A percentile compares a stretch with the other conserved stretches of the same genome.
These are phyloP conservation scores for Dichotomocladium elegans DNA, from an alignment of 371 early-diverging fungal genomes.

Conservation along the genomic window DNA sequence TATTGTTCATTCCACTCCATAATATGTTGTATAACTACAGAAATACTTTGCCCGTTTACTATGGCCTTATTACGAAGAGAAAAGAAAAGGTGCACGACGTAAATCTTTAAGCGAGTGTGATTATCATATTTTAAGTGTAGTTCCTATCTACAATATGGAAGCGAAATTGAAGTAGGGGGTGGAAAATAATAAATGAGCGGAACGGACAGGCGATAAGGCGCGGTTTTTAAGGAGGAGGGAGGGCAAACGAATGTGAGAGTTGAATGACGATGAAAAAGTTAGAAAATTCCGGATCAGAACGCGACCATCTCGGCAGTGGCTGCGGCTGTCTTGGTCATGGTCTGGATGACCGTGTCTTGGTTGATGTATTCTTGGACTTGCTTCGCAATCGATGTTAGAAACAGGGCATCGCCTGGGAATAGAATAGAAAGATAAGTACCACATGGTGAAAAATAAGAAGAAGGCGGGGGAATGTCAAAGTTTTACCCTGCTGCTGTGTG, in stretches of 20 bases:
- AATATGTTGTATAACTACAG: not conserved
- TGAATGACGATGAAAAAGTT: not conserved
- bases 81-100: too few species aligned
- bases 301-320: not conserved
- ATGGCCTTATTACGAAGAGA: not conserved
- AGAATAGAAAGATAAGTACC: too few species aligned
- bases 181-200: not conserved
- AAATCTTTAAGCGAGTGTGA: too few species aligned
- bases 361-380: constrained; percentile 9
- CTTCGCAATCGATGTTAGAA: constrained; percentile 10
- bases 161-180: not conserved
- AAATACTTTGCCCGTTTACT: not conserved
- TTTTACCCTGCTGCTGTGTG: constrained; percentile 39
- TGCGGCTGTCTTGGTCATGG: not conserved
- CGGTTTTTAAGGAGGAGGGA: too few species aligned
- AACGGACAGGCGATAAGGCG: too few species aligned
- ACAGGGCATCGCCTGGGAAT: constrained; percentile 13
- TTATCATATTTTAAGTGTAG: not conserved
- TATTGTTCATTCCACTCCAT: not conserved
- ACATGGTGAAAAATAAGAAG: too few species aligned
- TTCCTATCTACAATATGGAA: constrained; percentile 6
- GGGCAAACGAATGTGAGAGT: not conserved
- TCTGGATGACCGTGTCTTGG: constrained; percentile 4
- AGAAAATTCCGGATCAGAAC: too few species aligned
- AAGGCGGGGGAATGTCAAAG: too few species aligned